These are phyloP conservation scores for Leucosporidium yakuticum DNA, from an alignment of 768 basidiomycete species.

Conservation along the genomic window DNA sequence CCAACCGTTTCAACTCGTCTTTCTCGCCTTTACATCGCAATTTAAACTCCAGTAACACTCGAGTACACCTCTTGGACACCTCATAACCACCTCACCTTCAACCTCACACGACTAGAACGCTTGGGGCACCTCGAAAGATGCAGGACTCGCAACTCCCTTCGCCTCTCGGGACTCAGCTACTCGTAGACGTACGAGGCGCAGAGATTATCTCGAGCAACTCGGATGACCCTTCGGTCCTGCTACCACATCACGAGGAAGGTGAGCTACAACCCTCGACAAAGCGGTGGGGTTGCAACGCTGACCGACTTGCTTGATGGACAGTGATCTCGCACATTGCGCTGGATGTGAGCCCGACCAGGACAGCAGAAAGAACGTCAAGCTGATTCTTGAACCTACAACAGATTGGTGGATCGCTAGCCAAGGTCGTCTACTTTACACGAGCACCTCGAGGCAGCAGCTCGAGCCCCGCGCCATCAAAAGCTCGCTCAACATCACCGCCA, in stretches of 20 bases:
- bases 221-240: constrained; percentile 68
- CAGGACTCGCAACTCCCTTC: constrained; percentile 31
- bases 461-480: constrained; percentile 19
- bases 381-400: constrained; percentile 44
- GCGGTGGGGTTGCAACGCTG: too few species aligned
- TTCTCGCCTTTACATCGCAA: too few species aligned
- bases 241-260: constrained; percentile 88
- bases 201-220: constrained; percentile 33
- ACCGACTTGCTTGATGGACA: too few species aligned
- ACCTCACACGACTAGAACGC: too few species aligned
- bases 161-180: constrained; percentile 21
- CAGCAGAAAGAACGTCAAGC: constrained; percentile 8
- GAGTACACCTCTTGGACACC: background rate
- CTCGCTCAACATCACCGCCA: constrained; percentile 11
- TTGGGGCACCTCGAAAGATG: constrained; percentile 10
- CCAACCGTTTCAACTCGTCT: too few species aligned
- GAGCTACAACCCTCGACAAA: too few species aligned
- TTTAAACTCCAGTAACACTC: too few species aligned
- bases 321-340: constrained; percentile 95
- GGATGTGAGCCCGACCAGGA: constrained; percentile 60
- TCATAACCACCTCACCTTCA: too few species aligned
- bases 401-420: constrained; percentile 96
- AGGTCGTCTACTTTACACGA: constrained; percentile 97
- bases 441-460: constrained; percentile 50
- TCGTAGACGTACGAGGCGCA: constrained; percentile 32